A percentile compares a stretch with the other conserved stretches of the same genome.
Conservation (phyloP, 1,139 yeast species). For the Geotrichum candidum region DNA sequence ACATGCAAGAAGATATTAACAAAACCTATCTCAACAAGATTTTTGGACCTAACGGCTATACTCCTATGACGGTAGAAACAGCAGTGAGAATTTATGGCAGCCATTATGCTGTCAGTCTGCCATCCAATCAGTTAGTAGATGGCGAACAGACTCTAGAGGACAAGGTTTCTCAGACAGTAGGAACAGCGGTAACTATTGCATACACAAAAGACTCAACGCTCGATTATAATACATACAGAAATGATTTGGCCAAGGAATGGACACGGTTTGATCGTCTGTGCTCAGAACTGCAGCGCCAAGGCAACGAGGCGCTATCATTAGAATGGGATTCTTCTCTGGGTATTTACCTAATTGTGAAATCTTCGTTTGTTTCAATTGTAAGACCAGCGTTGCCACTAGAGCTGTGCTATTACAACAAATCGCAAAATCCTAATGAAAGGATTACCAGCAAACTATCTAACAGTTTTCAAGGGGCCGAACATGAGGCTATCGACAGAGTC, state of each 20-base stretch:
- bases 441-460: background rate
- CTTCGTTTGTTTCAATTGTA: conserved; percentile 23
- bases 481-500: background rate
- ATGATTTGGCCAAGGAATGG: conserved; percentile 45
- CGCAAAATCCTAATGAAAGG: conserved; percentile 20
- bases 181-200: conserved; percentile 25
- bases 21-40: conserved; percentile 42
- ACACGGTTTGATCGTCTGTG: conserved; percentile 56
- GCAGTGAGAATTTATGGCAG: conserved; percentile 38
- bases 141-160: conserved; percentile 30
- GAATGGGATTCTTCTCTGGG: conserved; percentile 25
- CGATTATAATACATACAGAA: conserved; percentile 27
- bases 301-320: conserved; percentile 50
- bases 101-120: conserved; percentile 22
- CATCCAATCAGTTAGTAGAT: conserved; percentile 5
- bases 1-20: conserved; percentile 27
- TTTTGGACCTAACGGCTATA: conserved; percentile 46
- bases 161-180: conserved; percentile 32
- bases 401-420: conserved; percentile 23
- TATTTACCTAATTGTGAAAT: conserved; percentile 22
- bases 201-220: conserved; percentile 5
- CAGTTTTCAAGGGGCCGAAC: background rate
- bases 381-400: conserved; percentile 25
- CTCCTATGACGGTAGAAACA: conserved; percentile 42
- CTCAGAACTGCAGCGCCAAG: conserved; percentile 55